Evolutionary conservation across 2,329 filamentous ascomycete species (phyloP), one percentile per base, ranked within the genome.

Genomic region (Graphilbum sp.): DNA sequence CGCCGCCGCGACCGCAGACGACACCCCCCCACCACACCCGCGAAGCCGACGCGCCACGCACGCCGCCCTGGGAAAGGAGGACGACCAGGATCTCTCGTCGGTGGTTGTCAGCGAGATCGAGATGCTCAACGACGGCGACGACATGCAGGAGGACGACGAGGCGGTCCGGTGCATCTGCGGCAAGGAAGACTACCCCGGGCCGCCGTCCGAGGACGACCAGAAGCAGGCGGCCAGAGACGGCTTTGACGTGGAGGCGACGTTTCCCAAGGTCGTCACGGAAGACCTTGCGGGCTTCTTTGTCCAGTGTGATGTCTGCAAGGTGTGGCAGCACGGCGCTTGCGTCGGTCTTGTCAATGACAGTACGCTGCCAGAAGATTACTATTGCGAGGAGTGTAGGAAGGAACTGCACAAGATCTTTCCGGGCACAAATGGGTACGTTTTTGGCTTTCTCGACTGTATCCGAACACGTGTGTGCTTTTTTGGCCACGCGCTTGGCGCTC

Each of bases 241-340:
- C 41, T 65, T 66, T 52, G 65, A 74, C 50, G 56, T 65, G 45
- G 66, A 75, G 49, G 59, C 69, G 54, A 61, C 75, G 61, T 59
- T 68, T 57, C 57, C 67, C 56, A 61, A 75, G 61, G 62, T 76
- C 45, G 66, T 84, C 45, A 74, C 77, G 24, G 86, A 94, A 51
- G 88, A 96, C 47, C 70, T 88, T 47, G 90, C 88, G 33, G 88
- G 87, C 37, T 80, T 96, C 59, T 98, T 95, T 60, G 87, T 98
- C 47, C 88, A 96, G 64, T 98, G 90, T 69, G 90, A 96, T 60
- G 69, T 83, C 46, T 98, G 90, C 66, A 92, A 93, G 56, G 90
- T 96, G 45, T 98, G 88, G 90, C 90, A 98, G 57, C 90, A 98
- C 56, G 90, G 90, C 51, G 88, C 87, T 43, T 98, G 90, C 54